These are phyloP conservation scores for Ustilago nuda DNA, from an alignment of 1,284 basidiomycete genomes.

Conservation along the genomic window DNA sequence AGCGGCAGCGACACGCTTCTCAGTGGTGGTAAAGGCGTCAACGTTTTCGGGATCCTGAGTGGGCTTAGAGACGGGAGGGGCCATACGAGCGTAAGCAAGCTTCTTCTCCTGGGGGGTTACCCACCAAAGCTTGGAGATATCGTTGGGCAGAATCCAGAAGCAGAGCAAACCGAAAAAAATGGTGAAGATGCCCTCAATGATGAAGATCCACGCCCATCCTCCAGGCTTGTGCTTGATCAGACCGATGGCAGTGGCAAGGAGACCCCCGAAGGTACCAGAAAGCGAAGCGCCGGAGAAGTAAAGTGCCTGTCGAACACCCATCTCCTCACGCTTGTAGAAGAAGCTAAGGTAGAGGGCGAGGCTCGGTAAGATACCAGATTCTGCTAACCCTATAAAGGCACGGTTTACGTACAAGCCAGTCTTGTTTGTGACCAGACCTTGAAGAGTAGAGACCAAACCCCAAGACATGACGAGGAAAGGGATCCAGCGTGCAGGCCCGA, in stretches of 20 bases:
- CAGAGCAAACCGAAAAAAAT: conserved; percentile 53
- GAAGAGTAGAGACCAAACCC: conserved; percentile 58
- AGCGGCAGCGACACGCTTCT: conserved; percentile 30
- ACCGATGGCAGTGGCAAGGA: conserved; percentile 61
- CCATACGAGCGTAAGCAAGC: conserved; percentile 54
- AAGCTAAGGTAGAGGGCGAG: conserved; percentile 61
- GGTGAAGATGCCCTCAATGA: conserved; percentile 63
- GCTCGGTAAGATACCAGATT: conserved; percentile 60
- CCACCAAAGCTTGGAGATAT: conserved; percentile 53
- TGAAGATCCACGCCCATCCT: conserved; percentile 63
- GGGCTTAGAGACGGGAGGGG: conserved; percentile 11
- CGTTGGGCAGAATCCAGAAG: conserved; percentile 57
- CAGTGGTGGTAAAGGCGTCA: conserved; percentile 15
- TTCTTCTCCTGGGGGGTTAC: conserved; percentile 48
- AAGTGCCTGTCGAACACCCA: conserved; percentile 61
- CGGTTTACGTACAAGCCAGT: conserved; percentile 62
- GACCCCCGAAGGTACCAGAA: conserved; percentile 60
- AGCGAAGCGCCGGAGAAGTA: conserved; percentile 64
- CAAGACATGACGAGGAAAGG: conserved; percentile 56
- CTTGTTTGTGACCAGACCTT: conserved; percentile 56
- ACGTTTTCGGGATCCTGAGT: conserved; percentile 12
- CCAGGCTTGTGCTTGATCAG: conserved; percentile 50
- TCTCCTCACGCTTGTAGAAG: conserved; percentile 62
- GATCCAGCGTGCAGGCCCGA: conserved; percentile 59
- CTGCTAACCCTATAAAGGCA: conserved; percentile 57